Evolutionary conservation across 441 rosid genomes (phyloP), one percentile per base, ranked within the genome.

Genomic region (Mallotus repandus): DNA sequence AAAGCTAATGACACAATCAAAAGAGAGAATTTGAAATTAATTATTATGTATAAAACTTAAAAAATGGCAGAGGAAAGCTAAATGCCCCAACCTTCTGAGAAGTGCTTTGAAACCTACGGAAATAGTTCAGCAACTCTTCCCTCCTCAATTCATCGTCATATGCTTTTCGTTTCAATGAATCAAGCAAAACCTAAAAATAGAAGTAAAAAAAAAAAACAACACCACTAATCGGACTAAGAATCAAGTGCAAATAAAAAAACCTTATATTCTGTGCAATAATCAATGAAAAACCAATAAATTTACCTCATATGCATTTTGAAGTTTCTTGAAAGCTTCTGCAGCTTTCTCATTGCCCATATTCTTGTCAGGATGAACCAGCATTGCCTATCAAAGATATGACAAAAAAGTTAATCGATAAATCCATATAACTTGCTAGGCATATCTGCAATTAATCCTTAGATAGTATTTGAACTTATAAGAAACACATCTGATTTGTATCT

Each of bases 331-430:
- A 60, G 99, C 98, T 84, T 96, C 98, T 70, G 88, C 98, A 68
- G 98, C 99, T 84, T 86, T 93, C 81, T 93, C 98, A 78, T 93
- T 90, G 65, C 99, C 98, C 94, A 88, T 94, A 69, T 96, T 96
- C 85, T 96, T 91, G 80, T 96, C 99, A n/a, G 99, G 99, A 87
- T 96, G 99, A 77, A 96, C 98, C 82, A 91, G 80, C 97, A 93
- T 96, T 53, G 98, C 98, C 98, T 96, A 78, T 72, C 19, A 75
- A 82, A 35, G 43, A 56, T n/a, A 54, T 19, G 55, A 54, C 43
- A 70, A 41, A 58, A n/a, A 21, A 6, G 68, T 45, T 2, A 21
- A 22, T 55, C 59, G 12, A 55, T 38, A 29, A 49, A 18, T 67
- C 69, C 74, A 62, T 10, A 62, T 16, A 70, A 58, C 67, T 56